Evolutionary conservation across 371 early-diverging fungal species (phyloP).

Genomic region (Apophysomyces variabilis): DNA sequence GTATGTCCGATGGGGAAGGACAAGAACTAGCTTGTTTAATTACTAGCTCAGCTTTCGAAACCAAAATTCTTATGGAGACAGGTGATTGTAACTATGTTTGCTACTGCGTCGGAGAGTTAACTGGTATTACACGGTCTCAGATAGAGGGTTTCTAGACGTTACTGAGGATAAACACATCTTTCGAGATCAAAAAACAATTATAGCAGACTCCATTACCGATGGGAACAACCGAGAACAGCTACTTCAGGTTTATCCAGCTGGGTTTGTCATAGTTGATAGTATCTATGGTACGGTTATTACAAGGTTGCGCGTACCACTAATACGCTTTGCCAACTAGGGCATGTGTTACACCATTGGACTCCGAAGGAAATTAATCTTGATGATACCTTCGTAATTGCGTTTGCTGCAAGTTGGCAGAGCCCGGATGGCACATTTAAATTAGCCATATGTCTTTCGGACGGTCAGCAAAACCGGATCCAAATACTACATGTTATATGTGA

Average conservation of each 20-base stretch:
- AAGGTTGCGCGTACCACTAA: conserved; percentile 1
- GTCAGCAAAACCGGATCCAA: background rate
- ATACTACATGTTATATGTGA: background rate
- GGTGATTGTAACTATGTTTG: conserved; percentile 11
- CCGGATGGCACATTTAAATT: background rate
- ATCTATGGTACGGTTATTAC: background rate
- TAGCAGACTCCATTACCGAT: conserved; percentile 13
- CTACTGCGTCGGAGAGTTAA: background rate
- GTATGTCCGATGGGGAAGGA: background rate
- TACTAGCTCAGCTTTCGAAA: conserved; percentile 20
- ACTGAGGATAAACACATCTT: conserved; percentile 12
- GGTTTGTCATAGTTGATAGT: conserved; percentile 14
- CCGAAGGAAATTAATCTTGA: background rate
- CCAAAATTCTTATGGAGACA: conserved; percentile 14
- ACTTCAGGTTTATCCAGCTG: conserved; percentile 20
- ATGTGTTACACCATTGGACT: background rate
- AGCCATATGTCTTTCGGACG: background rate
- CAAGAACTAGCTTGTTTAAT: conserved; percentile 12
- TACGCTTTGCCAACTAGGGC: background rate
- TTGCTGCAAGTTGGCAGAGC: background rate
- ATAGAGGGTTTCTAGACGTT: conserved; percentile 21
- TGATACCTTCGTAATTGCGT: background rate
- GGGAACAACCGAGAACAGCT: background rate
- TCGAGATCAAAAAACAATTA: conserved; percentile 15
- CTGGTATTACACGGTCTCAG: background rate